Conservation (phyloP, 1,284 basidiomycete species). For the Uromyces viciae-fabae region DNA sequence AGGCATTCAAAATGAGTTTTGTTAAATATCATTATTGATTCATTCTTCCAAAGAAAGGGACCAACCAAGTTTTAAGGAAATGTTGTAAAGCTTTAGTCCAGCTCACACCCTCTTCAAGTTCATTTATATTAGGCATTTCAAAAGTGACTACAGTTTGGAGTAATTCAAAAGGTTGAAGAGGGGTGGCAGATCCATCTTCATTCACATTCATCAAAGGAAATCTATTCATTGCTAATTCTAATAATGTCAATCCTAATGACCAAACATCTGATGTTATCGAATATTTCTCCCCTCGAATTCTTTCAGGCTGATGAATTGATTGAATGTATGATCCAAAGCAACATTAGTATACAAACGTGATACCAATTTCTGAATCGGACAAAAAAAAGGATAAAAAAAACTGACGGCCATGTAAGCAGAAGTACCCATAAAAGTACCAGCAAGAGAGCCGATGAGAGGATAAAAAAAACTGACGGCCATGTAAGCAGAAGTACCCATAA, state of each 20-base stretch:
- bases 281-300: slow-evolving; percentile 82
- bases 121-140: slow-evolving; percentile 73
- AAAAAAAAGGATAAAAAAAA: slow-evolving; percentile 51
- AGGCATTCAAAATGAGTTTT: neutral
- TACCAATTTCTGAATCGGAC: too few relatives aligned
- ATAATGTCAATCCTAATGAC: slow-evolving; percentile 87
- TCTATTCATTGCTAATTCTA: slow-evolving; percentile 88
- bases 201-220: slow-evolving; percentile 75
- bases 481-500: slow-evolving; percentile 93
- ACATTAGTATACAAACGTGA: too few relatives aligned
- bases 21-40: too few relatives aligned
- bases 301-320: slow-evolving; percentile 68
- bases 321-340: neutral
- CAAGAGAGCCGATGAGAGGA: slow-evolving; percentile 74
- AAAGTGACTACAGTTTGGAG: slow-evolving; percentile 85
- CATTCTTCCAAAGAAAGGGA: neutral
- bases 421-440: slow-evolving; percentile 93
- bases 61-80: slow-evolving; percentile 78
- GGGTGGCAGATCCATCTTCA: slow-evolving; percentile 62
- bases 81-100: slow-evolving; percentile 88
- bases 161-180: slow-evolving; percentile 79
- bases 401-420: slow-evolving; percentile 95
- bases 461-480: slow-evolving; percentile 73
- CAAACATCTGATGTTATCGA: slow-evolving; percentile 96
- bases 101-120: slow-evolving; percentile 59